Percentiles rank a stretch among this genome's conserved stretches.
Evolutionary conservation across 192 early-diverging fungal genomes (phyloP).

Genomic region (Phycomyces nitens): DNA sequence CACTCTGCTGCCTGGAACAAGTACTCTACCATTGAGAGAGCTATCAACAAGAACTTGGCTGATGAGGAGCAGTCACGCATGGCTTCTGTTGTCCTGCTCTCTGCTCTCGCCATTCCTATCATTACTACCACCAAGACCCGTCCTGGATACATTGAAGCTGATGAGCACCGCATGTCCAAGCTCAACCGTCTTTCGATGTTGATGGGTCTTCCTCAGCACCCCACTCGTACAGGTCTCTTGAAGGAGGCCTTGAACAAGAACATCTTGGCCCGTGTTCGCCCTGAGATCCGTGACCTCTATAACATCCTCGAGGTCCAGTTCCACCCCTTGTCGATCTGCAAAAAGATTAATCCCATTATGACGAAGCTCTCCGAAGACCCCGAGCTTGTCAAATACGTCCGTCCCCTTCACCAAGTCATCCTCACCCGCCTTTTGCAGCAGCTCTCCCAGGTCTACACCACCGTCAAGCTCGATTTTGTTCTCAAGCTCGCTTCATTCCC

Average conservation of each 20-base stretch:
- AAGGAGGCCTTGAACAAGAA: constrained; percentile 87
- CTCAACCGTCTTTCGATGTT: constrained; percentile 80
- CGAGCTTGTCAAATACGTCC: constrained; percentile 85
- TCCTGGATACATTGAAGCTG: constrained; percentile 62
- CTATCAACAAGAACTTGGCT: constrained; percentile 72
- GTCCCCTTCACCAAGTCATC: constrained; percentile 92
- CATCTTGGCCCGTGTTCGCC: constrained; percentile 79
- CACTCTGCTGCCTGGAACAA: constrained; percentile 96
- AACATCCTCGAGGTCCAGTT: constrained; percentile 97
- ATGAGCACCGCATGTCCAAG: constrained; percentile 77
- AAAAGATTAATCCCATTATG: constrained; percentile 92
- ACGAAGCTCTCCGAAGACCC: constrained; percentile 64
- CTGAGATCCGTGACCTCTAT: constrained; percentile 90
- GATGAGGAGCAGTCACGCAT: constrained; percentile 87
- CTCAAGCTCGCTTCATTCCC: constrained; percentile 87
- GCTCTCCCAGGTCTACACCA: constrained; percentile 97
- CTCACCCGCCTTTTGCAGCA: constrained; percentile 97
- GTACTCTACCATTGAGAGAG: constrained; percentile 75
- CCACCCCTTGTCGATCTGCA: constrained; percentile 97
- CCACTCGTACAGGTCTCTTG: constrained; percentile 86
- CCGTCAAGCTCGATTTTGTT: constrained; percentile 93
- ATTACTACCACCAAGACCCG: constrained; percentile 81
- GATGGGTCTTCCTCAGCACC: constrained; percentile 78
- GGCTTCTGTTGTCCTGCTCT: constrained; percentile 90
- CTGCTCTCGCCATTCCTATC: constrained; percentile 94